Conservation (phyloP, 129 eudicot species). For the Silybum marianum region DNA sequence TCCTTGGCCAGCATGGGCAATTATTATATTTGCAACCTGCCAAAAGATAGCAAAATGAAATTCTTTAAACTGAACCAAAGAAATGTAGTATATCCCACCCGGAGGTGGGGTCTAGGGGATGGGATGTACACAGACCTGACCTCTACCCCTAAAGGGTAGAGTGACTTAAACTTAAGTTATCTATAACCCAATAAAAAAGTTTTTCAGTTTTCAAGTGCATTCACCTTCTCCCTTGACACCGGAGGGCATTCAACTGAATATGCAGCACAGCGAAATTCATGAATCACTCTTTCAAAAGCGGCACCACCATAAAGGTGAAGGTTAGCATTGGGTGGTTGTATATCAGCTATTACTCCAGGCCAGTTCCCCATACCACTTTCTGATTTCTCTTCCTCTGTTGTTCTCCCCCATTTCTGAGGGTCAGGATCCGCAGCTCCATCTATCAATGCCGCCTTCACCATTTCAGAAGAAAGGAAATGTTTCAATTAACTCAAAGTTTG, state of each 20-base stretch:
- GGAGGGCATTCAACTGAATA: conserved; percentile 94
- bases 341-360: conserved; percentile 78
- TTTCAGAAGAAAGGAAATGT: not conserved
- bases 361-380: conserved; percentile 87
- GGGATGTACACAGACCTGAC: not conserved
- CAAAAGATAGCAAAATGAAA: not conserved
- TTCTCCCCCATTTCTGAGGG: conserved; percentile 96
- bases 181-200: not conserved
- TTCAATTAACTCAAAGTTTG: not conserved
- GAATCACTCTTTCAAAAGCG: conserved; percentile 95
- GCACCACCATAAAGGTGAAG: conserved; percentile 98
- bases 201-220: not conserved
- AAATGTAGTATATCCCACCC: not conserved
- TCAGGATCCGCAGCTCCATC: conserved; percentile 97
- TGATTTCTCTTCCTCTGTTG: conserved; percentile 80
- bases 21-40: conserved; percentile 95
- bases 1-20: conserved; percentile 95
- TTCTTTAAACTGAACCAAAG: not conserved
- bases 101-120: not conserved
- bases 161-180: not conserved
- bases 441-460: conserved; percentile 66
- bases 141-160: not conserved
- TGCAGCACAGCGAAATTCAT: conserved; percentile 94
- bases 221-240: conserved; percentile 91
- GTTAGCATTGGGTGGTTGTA: conserved; percentile 86